These are phyloP conservation scores for Dryas drummondii DNA, from an alignment of 306 rosid genomes.

Conservation along the genomic window DNA sequence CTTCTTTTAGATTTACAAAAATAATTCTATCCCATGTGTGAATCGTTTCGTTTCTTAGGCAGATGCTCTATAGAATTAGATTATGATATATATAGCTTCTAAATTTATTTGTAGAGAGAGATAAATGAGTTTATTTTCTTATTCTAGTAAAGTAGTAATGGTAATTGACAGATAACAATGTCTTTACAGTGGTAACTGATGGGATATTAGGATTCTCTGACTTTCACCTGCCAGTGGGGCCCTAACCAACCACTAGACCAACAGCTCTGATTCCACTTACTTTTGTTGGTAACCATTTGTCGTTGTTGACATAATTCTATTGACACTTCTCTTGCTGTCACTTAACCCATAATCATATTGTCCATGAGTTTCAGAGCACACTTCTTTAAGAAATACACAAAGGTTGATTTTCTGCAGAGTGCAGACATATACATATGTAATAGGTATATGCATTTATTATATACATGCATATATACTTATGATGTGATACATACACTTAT, in stretches of 20 bases:
- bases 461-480: no score
- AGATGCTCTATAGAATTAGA: no score
- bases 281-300: not conserved
- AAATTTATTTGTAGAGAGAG: not conserved
- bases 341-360: not conserved
- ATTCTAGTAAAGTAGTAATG: not conserved
- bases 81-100: not conserved
- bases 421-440: no score
- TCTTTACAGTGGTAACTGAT: not conserved
- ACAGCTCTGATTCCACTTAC: not conserved
- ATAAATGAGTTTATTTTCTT: not conserved
- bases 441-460: no score
- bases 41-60: not conserved
- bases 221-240: constrained; percentile 10
- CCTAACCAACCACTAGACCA: constrained; percentile 2
- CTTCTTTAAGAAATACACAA: not conserved
- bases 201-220: not conserved
- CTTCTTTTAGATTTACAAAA: not conserved
- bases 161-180: not conserved
- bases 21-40: not conserved
- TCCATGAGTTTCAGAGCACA: not conserved
- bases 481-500: no score
- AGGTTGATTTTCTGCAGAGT: not conserved
- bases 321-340: not conserved
- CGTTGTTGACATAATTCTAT: not conserved